Evolutionary conservation across 2,329 filamentous ascomycete species (phyloP).

Genomic region (Penicillium sp.): DNA sequence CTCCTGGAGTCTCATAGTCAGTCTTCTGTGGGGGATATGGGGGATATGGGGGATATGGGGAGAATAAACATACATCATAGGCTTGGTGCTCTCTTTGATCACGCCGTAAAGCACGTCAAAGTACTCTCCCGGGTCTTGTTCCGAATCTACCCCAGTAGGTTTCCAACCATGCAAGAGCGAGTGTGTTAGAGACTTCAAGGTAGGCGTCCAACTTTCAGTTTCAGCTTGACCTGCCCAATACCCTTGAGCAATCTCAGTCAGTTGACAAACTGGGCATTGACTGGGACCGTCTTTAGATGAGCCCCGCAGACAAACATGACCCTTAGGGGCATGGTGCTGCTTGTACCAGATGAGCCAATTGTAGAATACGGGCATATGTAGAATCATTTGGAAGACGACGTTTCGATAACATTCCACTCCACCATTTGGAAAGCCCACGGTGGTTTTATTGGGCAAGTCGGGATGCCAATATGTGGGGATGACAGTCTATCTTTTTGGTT

Average conservation of each 20-base stretch:
- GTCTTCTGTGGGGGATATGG: neutral
- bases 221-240: slow-evolving; percentile 17
- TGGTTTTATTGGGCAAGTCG: neutral
- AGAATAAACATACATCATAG: slow-evolving; percentile 2
- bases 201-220: neutral
- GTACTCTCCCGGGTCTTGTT: slow-evolving; percentile 16
- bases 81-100: neutral
- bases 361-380: slow-evolving; percentile 27
- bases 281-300: neutral
- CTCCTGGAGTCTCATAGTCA: slow-evolving; percentile 5
- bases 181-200: neutral
- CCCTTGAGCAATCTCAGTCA: slow-evolving; percentile 10
- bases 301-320: neutral
- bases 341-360: slow-evolving; percentile 21
- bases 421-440: slow-evolving; percentile 2
- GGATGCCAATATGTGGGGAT: neutral
- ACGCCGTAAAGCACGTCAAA: neutral
- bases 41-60: neutral
- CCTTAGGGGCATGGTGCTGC: slow-evolving; percentile 1
- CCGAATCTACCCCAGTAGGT: neutral
- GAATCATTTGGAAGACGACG: slow-evolving; percentile 20
- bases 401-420: slow-evolving; percentile 29
- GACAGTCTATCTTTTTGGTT: neutral
- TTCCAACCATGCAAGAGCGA: neutral
- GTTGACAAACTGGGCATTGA: slow-evolving; percentile 12